Percentiles rank a stretch among this genome's conserved stretches.
Evolutionary conservation across 2,329 filamentous ascomycete species (phyloP).

Genomic region (Colletotrichum abscissum): DNA sequence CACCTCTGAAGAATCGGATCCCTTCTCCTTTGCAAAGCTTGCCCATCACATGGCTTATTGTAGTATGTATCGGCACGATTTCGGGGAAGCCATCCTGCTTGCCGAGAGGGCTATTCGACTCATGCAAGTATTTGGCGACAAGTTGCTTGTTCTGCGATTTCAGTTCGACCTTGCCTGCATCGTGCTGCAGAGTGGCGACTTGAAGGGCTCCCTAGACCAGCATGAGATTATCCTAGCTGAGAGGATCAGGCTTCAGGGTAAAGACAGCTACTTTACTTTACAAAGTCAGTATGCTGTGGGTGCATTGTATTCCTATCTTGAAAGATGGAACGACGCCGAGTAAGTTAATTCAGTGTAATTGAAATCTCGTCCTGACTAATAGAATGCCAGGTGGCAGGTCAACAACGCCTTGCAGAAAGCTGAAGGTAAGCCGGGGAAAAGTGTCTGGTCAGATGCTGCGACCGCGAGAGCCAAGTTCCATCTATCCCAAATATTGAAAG

Average conservation of each 20-base stretch:
- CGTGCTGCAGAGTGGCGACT: slow-evolving; percentile 36
- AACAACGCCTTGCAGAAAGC: slow-evolving; percentile 5
- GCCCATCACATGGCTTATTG: slow-evolving; percentile 37
- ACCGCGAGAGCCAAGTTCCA: slow-evolving; percentile 21
- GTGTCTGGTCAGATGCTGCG: slow-evolving; percentile 23
- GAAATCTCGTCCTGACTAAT: background rate
- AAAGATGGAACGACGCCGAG: slow-evolving; percentile 35
- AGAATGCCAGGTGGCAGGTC: background rate
- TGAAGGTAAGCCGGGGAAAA: slow-evolving; percentile 5
- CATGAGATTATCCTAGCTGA: slow-evolving; percentile 33
- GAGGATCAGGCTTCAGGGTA: slow-evolving; percentile 23
- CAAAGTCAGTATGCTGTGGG: slow-evolving; percentile 37
- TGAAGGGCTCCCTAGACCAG: slow-evolving; percentile 27
- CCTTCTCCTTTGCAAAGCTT: slow-evolving; percentile 35
- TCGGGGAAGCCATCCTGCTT: slow-evolving; percentile 28
- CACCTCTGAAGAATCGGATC: slow-evolving; percentile 22
- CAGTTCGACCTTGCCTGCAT: slow-evolving; percentile 37
- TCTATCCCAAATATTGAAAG: slow-evolving; percentile 9
- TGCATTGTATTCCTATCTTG: slow-evolving; percentile 33
- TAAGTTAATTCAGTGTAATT: slow-evolving; percentile 8
- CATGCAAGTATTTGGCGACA: slow-evolving; percentile 19
- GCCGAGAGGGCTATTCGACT: slow-evolving; percentile 29
- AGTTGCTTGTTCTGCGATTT: slow-evolving; percentile 27
- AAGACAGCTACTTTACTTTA: slow-evolving; percentile 35
- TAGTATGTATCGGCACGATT: slow-evolving; percentile 36